Evolutionary conservation across 2,329 filamentous ascomycete genomes (phyloP), one percentile per base, ranked within the genome.

Genomic region (Cladosporium sp.): DNA sequence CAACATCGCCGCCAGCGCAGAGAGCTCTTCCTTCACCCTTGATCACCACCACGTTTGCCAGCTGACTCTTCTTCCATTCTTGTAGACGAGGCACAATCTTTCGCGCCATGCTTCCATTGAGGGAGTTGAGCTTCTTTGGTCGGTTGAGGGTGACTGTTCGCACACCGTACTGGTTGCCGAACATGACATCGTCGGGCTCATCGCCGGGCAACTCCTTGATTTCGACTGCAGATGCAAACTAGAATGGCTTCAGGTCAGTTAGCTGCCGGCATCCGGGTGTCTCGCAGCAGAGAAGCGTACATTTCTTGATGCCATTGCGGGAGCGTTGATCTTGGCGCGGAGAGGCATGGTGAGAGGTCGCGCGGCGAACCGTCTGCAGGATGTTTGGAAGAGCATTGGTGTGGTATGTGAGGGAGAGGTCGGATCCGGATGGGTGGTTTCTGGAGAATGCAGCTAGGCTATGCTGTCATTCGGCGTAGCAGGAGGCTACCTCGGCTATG

Each of bases 81-180:
- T 91, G 84, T 75, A 99, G 79, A 65, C 95, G 87, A 25, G 94
- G 93, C 56, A 93, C 83, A 72, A 99, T 98, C 82, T 99, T 98
- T 73, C 91, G 88, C 68, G 90, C 91, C 96, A 99, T 99, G 65
- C 93, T 97, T 61, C 85, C 91, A 78, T 96, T 93, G 71, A 99
- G 87, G 28, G 94, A 91, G 80, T 99, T 98, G 77, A 93, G 86
- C 82, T 97, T 97, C 76, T 86, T 85, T 6, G 94, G 95, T 66
- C 95, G 89, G 83, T 99, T 99, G 71, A 99, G 90, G 81, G 97
- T 91, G 75, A 99, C 89, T 71, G 90, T 93, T 68, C 95, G 91
- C 59, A 98, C 86, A 69, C 95, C 95, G 79, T 95, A 97, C 73
- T 90, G 85, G 76, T 88, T 92, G 79, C 88, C 88, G 85, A 99